These are phyloP conservation scores for Linderniella brevidens DNA, from an alignment of 257 asterid genomes.

Conservation along the genomic window DNA sequence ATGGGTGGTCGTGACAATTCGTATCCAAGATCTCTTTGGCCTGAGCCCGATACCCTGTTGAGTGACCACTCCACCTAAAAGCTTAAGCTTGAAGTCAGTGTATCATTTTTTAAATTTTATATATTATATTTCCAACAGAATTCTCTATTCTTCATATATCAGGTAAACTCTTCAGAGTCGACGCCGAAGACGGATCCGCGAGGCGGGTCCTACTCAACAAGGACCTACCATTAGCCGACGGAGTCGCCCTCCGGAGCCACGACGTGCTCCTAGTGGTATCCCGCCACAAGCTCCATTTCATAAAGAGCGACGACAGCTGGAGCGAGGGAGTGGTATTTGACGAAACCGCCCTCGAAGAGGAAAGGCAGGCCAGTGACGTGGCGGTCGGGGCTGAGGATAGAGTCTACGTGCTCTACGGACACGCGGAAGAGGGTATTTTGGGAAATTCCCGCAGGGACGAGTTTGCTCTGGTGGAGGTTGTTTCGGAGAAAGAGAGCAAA, in stretches of 20 bases:
- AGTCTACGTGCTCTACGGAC: slow-evolving; percentile 73
- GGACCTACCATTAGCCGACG: slow-evolving; percentile 42
- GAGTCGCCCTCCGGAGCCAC: slow-evolving; percentile 45
- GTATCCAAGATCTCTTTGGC: no score
- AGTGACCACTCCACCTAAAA: no score
- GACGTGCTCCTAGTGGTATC: slow-evolving; percentile 67
- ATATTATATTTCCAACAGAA: no score
- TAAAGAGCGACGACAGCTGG: slow-evolving; percentile 75
- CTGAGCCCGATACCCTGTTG: no score
- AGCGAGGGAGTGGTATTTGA: slow-evolving; percentile 58
- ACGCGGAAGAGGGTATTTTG: slow-evolving; percentile 35
- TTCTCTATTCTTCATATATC: no score
- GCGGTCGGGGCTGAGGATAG: slow-evolving; percentile 46
- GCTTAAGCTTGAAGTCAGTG: no score
- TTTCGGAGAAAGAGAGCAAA: slow-evolving; percentile 32
- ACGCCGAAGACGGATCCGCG: slow-evolving; percentile 47
- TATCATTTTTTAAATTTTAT: no score
- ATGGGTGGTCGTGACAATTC: no score
- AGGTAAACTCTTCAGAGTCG: slow-evolving; percentile 49
- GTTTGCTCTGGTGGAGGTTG: slow-evolving; percentile 43
- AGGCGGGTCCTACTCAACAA: slow-evolving; percentile 35
- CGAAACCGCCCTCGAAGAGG: slow-evolving; percentile 67
- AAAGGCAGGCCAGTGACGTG: slow-evolving; percentile 52
- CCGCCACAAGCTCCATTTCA: slow-evolving; percentile 25
- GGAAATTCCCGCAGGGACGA: slow-evolving; percentile 35